Evolutionary conservation across 805 yeast species (phyloP).

Genomic region (Deakozyma indianensis): DNA sequence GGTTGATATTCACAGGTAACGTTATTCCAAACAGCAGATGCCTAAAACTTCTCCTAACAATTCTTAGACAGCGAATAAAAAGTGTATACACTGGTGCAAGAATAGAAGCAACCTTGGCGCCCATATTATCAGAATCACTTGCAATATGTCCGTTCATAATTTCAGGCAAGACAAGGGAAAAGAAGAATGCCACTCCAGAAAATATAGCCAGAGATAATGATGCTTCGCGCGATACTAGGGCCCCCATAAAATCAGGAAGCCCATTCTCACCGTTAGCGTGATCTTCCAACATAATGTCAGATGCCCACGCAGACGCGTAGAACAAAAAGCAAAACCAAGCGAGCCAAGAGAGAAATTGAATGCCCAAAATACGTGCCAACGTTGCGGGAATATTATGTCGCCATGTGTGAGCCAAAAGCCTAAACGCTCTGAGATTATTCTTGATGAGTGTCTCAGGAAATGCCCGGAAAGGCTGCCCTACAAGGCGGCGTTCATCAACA

Average conservation of each 20-base stretch:
- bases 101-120: not conserved
- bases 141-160: conserved; percentile 2
- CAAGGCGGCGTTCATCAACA: conserved; percentile 37
- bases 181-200: conserved; percentile 16
- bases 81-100: not conserved
- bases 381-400: conserved; percentile 31
- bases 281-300: conserved; percentile 37
- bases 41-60: not conserved
- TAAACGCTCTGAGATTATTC: not conserved
- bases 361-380: conserved; percentile 33
- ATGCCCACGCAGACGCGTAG: conserved; percentile 54
- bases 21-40: not conserved
- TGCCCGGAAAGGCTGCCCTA: conserved; percentile 20
- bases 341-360: conserved; percentile 54
- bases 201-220: conserved; percentile 23
- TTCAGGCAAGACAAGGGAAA: conserved; percentile 10
- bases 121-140: not conserved
- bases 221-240: conserved; percentile 19
- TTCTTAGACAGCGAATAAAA: not conserved
- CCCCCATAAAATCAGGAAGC: conserved; percentile 17
- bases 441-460: not conserved
- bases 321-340: conserved; percentile 55
- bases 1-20: not conserved
- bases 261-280: conserved; percentile 12
- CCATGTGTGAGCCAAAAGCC: conserved; percentile 20